A percentile compares a stretch with the other conserved stretches of the same genome.
These are phyloP conservation scores for Ophioceras dolichostomum DNA, from an alignment of 2,329 filamentous ascomycete genomes.

Conservation along the genomic window DNA sequence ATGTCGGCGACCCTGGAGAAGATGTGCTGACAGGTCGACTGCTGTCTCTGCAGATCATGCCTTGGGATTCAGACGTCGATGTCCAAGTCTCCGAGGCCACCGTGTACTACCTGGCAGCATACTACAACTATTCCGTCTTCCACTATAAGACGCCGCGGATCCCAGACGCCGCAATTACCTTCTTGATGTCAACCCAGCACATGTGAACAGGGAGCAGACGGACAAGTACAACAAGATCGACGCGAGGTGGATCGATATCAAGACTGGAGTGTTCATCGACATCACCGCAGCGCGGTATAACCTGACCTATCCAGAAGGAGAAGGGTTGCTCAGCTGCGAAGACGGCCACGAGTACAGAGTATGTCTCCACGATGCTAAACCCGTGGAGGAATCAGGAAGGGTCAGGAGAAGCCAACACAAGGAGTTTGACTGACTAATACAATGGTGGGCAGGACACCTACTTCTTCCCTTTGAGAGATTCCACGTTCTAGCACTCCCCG, in stretches of 20 bases:
- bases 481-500: slow-evolving; percentile 52
- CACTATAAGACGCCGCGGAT: slow-evolving; percentile 26
- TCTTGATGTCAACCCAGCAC: slow-evolving; percentile 35
- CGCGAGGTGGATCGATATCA: slow-evolving; percentile 34
- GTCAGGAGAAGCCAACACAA: slow-evolving; percentile 3
- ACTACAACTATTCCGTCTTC: slow-evolving; percentile 48
- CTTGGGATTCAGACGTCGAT: slow-evolving; percentile 69
- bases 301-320: slow-evolving; percentile 25
- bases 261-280: slow-evolving; percentile 34
- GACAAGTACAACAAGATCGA: slow-evolving; percentile 32
- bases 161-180: slow-evolving; percentile 27
- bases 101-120: slow-evolving; percentile 50
- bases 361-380: neutral
- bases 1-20: slow-evolving; percentile 4
- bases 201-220: slow-evolving; percentile 20
- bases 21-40: neutral
- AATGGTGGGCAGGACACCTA: slow-evolving; percentile 31
- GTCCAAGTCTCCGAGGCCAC: slow-evolving; percentile 59
- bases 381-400: neutral
- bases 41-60: slow-evolving; percentile 47
- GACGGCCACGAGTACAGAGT: slow-evolving; percentile 37
- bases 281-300: slow-evolving; percentile 38
- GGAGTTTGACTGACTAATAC: no score
- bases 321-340: slow-evolving; percentile 36
- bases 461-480: slow-evolving; percentile 57